A percentile compares a stretch with the other conserved stretches of the same genome.
These are phyloP conservation scores for Teratosphaeriaceae sp. DNA, from an alignment of 2,329 filamentous ascomycete species.

Conservation along the genomic window DNA sequence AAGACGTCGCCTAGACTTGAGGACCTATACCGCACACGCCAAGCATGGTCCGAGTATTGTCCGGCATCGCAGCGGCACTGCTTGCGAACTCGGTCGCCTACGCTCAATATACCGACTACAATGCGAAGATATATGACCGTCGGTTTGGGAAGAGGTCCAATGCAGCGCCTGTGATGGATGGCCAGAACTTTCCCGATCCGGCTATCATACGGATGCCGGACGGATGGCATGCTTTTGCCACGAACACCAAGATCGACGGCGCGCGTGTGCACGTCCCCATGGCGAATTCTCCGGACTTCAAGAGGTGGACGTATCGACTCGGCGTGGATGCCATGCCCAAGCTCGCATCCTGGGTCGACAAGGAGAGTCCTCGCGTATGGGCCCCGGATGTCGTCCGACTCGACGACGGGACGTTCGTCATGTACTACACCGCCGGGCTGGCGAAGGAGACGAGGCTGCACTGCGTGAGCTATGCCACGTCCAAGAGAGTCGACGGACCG, in stretches of 20 bases:
- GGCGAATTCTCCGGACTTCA: conserved; percentile 42
- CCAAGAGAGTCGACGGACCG: conserved; percentile 20
- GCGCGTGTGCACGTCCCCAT: conserved; percentile 42
- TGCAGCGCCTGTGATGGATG: conserved; percentile 13
- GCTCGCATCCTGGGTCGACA: conserved; percentile 41
- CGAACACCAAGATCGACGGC: conserved; percentile 37
- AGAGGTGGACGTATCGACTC: conserved; percentile 42
- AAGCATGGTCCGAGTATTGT: neutral
- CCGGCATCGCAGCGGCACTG: neutral
- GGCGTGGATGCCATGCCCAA: conserved; percentile 47
- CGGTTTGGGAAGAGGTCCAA: neutral
- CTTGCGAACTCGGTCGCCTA: neutral
- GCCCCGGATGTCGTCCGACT: conserved; percentile 52
- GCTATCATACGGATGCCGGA: conserved; percentile 42
- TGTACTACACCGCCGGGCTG: conserved; percentile 22
- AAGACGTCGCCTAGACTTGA: no score
- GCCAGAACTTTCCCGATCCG: conserved; percentile 45
- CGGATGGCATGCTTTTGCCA: conserved; percentile 50
- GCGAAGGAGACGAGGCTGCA: conserved; percentile 9
- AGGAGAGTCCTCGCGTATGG: conserved; percentile 48
- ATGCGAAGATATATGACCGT: neutral
- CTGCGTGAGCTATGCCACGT: conserved; percentile 24
- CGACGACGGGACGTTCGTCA: conserved; percentile 19
- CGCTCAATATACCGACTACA: neutral
- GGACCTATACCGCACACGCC: no score